Base-by-base conservation (phyloP, 2,329 filamentous ascomycete genomes). In the Diplodia corticola region DNA sequence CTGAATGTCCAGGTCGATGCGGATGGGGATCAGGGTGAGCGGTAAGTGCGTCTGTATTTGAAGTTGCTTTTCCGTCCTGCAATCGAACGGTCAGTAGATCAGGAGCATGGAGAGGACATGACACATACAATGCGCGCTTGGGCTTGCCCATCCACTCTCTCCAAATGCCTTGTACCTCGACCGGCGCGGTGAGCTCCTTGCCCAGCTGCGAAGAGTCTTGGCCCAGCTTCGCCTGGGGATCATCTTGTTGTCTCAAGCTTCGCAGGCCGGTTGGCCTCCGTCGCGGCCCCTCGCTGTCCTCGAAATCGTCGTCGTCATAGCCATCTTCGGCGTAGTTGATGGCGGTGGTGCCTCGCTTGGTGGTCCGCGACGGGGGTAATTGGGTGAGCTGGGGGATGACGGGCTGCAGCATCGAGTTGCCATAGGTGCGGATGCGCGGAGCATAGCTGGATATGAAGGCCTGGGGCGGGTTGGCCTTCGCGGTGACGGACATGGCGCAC, bases 311-410 rank as follows among this genome's bases (percentile, higher is more conserved):
- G 65, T 89, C 93, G 70, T 97, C 94, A 74, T 90, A 96, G 54
- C 93, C 93, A 77, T 98, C 94, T 77, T 99, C 95, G 26, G 95
- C 94, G 76, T 99, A 99, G 81, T 97, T 99, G 80, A 98, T 95
- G 69, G 94, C 91, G 37, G 92, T 95, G 1, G 95, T 98, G 67
- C 95, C 95, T 79, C 95, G 90, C 82, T 99, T 98, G 9, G 95
- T 98, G n/a, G 91, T 96, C 76, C 94, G 88, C 72, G 91, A 81
- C 46, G 89, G 86, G 26, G 88, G 89, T 2, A 86, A 78, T n/a
- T 87, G 85, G 66, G 89, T 85, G 69, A 88, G 88, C 65, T 86
- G 85, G 69, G 90, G 91, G 68, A 94, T 86, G 69, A 95, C 88
- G 40, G 94, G 93, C 26, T 91, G 92, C 68, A 97, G 86, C 65